Evolutionary conservation across 768 basidiomycete genomes (phyloP).

Genomic region (Coprinellus micaceus): DNA sequence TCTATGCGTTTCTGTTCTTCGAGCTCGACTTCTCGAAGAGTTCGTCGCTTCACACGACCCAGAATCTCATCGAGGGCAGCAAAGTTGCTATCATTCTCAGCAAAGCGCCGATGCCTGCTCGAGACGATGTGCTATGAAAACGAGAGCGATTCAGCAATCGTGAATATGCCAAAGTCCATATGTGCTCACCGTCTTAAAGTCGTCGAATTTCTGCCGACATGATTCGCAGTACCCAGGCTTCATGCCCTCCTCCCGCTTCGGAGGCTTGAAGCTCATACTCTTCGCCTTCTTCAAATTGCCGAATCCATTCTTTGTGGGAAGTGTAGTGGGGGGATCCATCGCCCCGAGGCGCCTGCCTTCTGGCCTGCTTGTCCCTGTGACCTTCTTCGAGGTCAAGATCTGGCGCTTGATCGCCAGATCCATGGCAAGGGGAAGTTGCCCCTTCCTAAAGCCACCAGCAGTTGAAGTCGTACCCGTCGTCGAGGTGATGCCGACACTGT

Average conservation of each 20-base stretch:
- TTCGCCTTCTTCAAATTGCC: slow-evolving; percentile 67
- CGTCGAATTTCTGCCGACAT: slow-evolving; percentile 85
- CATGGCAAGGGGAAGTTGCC: slow-evolving; percentile 51
- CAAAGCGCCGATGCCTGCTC: slow-evolving; percentile 79
- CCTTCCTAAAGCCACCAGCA: slow-evolving; percentile 42
- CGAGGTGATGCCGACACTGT: slow-evolving; percentile 90
- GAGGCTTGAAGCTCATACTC: slow-evolving; percentile 71
- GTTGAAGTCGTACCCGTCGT: slow-evolving; percentile 83
- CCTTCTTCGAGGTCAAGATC: slow-evolving; percentile 63
- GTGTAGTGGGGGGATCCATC: slow-evolving; percentile 68
- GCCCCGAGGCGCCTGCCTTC: slow-evolving; percentile 27
- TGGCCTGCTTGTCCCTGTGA: slow-evolving; percentile 22
- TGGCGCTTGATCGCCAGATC: slow-evolving; percentile 58
- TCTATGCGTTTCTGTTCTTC: slow-evolving; percentile 23
- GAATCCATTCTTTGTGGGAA: too few species aligned
- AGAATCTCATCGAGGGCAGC: slow-evolving; percentile 73
- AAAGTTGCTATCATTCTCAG: slow-evolving; percentile 74
- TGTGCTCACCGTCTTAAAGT: slow-evolving; percentile 71
- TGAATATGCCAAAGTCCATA: slow-evolving; percentile 5
- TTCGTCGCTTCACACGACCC: slow-evolving; percentile 49
- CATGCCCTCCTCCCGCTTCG: slow-evolving; percentile 77
- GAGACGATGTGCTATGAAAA: slow-evolving; percentile 62
- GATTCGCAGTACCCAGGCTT: slow-evolving; percentile 99
- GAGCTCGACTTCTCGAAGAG: slow-evolving; percentile 28
- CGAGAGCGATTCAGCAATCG: slow-evolving; percentile 3